Conservation (phyloP, 352 stramenopile genomes). For the Phytophthora sojae region DNA sequence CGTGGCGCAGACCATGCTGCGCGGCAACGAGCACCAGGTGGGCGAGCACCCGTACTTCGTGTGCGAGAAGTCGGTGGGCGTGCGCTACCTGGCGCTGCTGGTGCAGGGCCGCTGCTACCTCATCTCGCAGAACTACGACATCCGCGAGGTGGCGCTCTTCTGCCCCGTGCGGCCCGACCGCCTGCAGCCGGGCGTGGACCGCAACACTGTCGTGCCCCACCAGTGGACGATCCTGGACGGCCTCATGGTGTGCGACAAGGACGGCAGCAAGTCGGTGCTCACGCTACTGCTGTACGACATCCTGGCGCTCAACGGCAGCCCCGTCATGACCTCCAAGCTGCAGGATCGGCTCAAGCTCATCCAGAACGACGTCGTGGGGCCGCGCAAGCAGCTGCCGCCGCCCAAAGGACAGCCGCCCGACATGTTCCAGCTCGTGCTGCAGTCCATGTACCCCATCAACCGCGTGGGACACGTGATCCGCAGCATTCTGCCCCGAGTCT, state of each 20-base stretch:
- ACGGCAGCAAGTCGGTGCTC: conserved; percentile 71
- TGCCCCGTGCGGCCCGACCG: conserved; percentile 79
- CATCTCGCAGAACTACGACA: conserved; percentile 86
- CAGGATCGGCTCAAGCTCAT: conserved; percentile 90
- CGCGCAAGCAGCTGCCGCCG: conserved; percentile 74
- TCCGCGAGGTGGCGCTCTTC: conserved; percentile 82
- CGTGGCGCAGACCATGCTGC: conserved; percentile 73
- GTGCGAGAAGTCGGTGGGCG: conserved; percentile 79
- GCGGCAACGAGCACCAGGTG: conserved; percentile 78
- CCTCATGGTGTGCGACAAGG: conserved; percentile 84
- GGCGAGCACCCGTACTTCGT: conserved; percentile 88
- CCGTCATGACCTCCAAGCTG: conserved; percentile 87
- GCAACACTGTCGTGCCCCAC: conserved; percentile 76
- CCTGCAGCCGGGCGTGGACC: conserved; percentile 76
- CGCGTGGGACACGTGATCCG: conserved; percentile 81
- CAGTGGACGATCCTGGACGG: conserved; percentile 91
- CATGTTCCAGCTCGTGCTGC: conserved; percentile 84
- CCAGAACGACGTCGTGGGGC: conserved; percentile 90
- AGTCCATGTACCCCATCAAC: conserved; percentile 87
- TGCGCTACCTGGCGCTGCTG: conserved; percentile 81
- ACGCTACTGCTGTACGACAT: conserved; percentile 90
- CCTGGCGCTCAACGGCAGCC: conserved; percentile 81
- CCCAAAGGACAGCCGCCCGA: conserved; percentile 83
- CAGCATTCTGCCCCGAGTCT: conserved; percentile 74
- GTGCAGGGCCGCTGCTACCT: conserved; percentile 85